A percentile compares a stretch with the other conserved stretches of the same genome.
phyloP scores from a whole-genome alignment of 495 filamentous ascomycete genomes.

The Immersiella caudata region DNA sequence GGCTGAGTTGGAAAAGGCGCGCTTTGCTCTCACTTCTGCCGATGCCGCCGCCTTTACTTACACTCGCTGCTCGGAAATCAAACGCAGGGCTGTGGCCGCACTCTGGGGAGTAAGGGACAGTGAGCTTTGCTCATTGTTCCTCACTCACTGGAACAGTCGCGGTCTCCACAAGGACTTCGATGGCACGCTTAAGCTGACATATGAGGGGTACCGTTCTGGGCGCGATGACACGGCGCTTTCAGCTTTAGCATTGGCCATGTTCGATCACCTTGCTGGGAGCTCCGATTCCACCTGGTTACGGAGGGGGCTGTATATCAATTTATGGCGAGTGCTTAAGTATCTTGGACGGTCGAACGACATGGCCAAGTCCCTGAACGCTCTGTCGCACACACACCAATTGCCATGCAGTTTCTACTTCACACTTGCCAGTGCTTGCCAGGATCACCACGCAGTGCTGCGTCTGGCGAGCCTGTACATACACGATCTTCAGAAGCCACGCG shows the following conservation, averaged over 20 bases:
- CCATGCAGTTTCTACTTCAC: conserved; percentile 13
- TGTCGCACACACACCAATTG: conserved; percentile 16
- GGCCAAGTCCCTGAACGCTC: conserved; percentile 19
- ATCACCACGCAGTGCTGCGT: conserved; percentile 27
- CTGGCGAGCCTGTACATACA: conserved; percentile 27
- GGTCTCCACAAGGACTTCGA: conserved; percentile 20
- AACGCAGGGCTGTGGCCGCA: conserved; percentile 21
- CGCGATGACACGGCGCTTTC: conserved; percentile 30
- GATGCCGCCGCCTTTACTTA: background rate
- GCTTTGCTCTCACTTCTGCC: background rate
- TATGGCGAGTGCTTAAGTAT: conserved; percentile 27
- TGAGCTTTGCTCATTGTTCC: conserved; percentile 32
- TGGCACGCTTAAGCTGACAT: background rate
- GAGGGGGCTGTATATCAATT: conserved; percentile 21
- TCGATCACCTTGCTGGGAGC: background rate
- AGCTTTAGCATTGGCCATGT: conserved; percentile 34
- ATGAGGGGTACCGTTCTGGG: conserved; percentile 10
- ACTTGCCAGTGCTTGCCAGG: conserved; percentile 17
- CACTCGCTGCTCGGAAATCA: conserved; percentile 11
- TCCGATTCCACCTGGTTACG: too few relatives aligned
- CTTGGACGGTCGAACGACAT: conserved; percentile 24
- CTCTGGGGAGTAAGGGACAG: conserved; percentile 15
- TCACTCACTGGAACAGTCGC: conserved; percentile 36
- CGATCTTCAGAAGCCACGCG: conserved; percentile 14
- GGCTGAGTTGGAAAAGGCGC: conserved; percentile 1